Percentiles rank a stretch among this genome's conserved stretches.
These are phyloP conservation scores for Babesia gibsoni DNA, from an alignment of 169 alveolate species.

Conservation along the genomic window DNA sequence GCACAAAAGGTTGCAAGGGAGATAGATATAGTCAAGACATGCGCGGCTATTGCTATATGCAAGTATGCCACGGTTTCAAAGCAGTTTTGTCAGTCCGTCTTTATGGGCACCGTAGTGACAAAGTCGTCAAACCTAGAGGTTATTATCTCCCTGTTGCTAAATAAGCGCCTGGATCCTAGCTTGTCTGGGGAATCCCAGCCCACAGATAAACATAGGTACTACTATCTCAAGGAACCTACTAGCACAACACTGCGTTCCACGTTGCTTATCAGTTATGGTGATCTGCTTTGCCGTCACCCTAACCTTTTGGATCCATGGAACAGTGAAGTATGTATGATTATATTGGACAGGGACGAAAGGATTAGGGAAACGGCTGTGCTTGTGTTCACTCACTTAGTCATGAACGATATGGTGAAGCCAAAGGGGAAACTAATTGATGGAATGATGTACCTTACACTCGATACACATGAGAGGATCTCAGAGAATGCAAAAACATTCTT, in stretches of 20 bases:
- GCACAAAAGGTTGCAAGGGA: background rate
- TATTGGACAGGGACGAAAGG: constrained; percentile 62
- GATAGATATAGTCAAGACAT: constrained; percentile 21
- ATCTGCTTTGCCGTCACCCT: constrained; percentile 74
- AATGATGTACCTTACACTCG: constrained; percentile 75
- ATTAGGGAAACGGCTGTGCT: constrained; percentile 73
- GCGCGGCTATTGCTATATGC: constrained; percentile 50
- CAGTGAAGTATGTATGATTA: constrained; percentile 57
- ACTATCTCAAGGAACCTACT: constrained; percentile 15
- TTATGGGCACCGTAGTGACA: background rate
- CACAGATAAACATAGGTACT: background rate
- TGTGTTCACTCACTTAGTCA: constrained; percentile 76
- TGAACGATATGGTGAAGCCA: constrained; percentile 79
- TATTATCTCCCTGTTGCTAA: constrained; percentile 43
- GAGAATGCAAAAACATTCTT: constrained; percentile 71
- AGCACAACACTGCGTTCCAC: constrained; percentile 49
- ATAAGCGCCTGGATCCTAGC: constrained; percentile 1
- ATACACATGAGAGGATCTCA: constrained; percentile 58
- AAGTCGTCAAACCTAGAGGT: constrained; percentile 32
- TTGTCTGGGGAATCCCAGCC: background rate
- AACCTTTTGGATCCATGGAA: constrained; percentile 77
- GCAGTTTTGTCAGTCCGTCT: constrained; percentile 41
- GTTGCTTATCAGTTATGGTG: constrained; percentile 76
- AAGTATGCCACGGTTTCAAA: constrained; percentile 60
- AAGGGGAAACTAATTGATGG: constrained; percentile 67